These are phyloP conservation scores for Paxillus ammoniavirescens DNA, from an alignment of 768 basidiomycete species.

Conservation along the genomic window DNA sequence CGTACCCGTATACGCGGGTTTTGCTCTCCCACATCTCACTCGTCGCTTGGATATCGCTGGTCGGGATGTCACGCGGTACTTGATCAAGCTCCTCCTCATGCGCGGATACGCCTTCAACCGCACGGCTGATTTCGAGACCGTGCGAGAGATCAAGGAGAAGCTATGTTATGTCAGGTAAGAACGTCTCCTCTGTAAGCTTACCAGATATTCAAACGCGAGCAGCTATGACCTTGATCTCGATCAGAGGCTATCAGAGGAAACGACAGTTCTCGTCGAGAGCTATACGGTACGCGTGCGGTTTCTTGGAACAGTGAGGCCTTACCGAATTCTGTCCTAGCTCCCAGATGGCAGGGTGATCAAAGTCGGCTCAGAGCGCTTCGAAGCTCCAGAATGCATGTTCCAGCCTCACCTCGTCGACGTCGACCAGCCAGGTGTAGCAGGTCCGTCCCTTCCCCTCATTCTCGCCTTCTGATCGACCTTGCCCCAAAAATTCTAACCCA, in stretches of 20 bases:
- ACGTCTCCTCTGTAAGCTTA: not conserved
- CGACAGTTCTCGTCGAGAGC: constrained; percentile 92
- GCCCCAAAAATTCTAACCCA: not conserved
- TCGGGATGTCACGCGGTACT: constrained; percentile 95
- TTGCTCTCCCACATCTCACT: constrained; percentile 91
- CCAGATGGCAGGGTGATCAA: constrained; percentile 96
- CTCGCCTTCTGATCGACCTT: not conserved
- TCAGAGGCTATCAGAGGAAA: constrained; percentile 90
- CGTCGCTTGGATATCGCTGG: constrained; percentile 96
- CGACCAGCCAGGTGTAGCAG: constrained; percentile 95
- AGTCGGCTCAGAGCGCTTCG: constrained; percentile 97
- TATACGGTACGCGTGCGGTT: constrained; percentile 69
- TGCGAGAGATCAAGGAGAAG: constrained; percentile 98
- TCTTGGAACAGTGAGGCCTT: not conserved
- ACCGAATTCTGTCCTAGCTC: constrained; percentile 48
- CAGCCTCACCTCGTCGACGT: constrained; percentile 97
- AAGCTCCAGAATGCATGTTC: constrained; percentile 99
- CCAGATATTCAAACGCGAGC: constrained; percentile 2
- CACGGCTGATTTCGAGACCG: constrained; percentile 99
- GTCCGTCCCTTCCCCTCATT: constrained; percentile 38
- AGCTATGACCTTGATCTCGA: constrained; percentile 98
- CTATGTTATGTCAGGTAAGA: constrained; percentile 92
- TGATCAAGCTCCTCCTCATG: constrained; percentile 99
- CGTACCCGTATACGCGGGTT: constrained; percentile 98
- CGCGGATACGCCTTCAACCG: constrained; percentile 99